Evolutionary conservation across 2,329 filamentous ascomycete genomes (phyloP), one percentile per base, ranked within the genome.

Genomic region (Bipolaris cookei): DNA sequence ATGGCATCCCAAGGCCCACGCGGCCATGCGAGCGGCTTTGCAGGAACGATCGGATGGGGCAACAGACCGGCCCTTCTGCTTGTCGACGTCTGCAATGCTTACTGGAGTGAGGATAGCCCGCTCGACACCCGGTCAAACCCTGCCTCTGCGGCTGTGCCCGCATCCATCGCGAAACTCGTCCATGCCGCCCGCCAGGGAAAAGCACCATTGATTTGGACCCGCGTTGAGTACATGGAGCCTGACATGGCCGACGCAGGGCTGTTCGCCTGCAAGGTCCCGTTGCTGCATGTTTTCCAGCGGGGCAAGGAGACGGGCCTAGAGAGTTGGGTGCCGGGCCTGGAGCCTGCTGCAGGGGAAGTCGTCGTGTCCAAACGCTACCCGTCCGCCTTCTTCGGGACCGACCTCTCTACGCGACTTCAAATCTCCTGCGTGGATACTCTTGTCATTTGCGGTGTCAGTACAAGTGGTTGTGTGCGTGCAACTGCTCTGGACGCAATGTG

Each of bases 391-490:
- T 80, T 82, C 56, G 79, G 77, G 13, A 82, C 80, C 21, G 74
- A 77, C 6, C 72, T 82, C 37, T 73, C 74, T 21, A 76, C 76
- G 1, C 71, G 79, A 37, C 70, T 81, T 32, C 72, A 73, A 18
- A 57, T 77, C 4, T 66, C 74, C 46, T 71, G 71, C 25, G 68
- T 79, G n/a, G 79, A 82, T 57, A 80, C 78, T 6, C 63, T 81
- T 20, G 78, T 82, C 6, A 68, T 82, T 14, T 81, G 79, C 58
- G 80, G 80, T 16, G 80, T 82, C 39, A 80, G 79, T 66, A 82
- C 79, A 13, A 78, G 75, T 56, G 80, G 80, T 1, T 81, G 80
- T 61, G 79, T 82, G 49, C 71, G 80, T 46, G 79, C 79, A 1
- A 78, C 72, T 13, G 77, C 78, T 2, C 61, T 82, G 48, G 80